Conservation (phyloP, 2,329 filamentous ascomycete genomes). For the Uncinocarpus reesii region DNA sequence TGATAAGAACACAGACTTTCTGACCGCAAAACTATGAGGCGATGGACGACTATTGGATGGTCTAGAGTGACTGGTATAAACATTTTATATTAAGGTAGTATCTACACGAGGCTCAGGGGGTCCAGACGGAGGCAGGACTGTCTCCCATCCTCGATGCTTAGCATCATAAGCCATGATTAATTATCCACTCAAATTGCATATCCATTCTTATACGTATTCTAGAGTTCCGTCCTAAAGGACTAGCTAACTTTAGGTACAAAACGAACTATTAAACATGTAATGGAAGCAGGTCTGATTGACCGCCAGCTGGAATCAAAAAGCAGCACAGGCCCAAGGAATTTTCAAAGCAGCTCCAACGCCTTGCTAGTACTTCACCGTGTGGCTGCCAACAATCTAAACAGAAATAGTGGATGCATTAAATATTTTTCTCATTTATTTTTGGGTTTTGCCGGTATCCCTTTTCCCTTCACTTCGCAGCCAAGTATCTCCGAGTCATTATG, state of each 20-base stretch:
- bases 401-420: slow-evolving; percentile 7
- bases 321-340: neutral
- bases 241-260: slow-evolving; percentile 6
- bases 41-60: too few species aligned
- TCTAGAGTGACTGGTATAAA: too few species aligned
- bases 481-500: neutral
- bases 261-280: slow-evolving; percentile 1
- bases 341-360: slow-evolving; percentile 19
- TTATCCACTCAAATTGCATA: neutral
- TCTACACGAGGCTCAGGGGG: too few species aligned
- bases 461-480: slow-evolving; percentile 9
- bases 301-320: neutral
- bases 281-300: neutral
- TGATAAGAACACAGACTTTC: too few species aligned
- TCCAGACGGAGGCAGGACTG: too few species aligned
- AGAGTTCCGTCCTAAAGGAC: neutral
- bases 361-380: slow-evolving; percentile 19
- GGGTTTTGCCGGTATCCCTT: slow-evolving; percentile 1
- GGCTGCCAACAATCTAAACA: slow-evolving; percentile 21
- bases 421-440: slow-evolving; percentile 20
- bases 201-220: slow-evolving; percentile 12
- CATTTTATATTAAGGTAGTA: too few species aligned
- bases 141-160: too few species aligned
- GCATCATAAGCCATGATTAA: too few species aligned
- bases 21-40: too few species aligned